Evolutionary conservation across 352 stramenopile species (phyloP).

Genomic region (Globisporangium recalcitrans): DNA sequence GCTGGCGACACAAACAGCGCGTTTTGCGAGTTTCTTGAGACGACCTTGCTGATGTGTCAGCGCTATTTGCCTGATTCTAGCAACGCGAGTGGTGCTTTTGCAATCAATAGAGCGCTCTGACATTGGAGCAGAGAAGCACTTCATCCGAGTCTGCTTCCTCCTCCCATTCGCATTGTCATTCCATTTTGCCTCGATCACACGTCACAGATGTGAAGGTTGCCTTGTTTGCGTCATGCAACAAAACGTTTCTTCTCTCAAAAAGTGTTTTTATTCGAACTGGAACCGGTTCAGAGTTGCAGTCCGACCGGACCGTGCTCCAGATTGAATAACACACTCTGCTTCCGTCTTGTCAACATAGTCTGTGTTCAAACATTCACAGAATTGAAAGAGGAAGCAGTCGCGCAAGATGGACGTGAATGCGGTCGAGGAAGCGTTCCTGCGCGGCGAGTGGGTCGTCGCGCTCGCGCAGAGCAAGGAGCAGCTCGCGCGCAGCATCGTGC

Average conservation of each 20-base stretch:
- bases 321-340: not conserved
- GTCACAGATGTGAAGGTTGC: no score
- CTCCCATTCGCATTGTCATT: no score
- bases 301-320: not conserved
- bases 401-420: conserved; percentile 31
- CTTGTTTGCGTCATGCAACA: no score
- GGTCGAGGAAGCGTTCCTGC: conserved; percentile 53
- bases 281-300: not conserved
- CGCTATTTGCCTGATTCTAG: not conserved
- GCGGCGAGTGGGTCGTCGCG: conserved; percentile 49
- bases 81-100: not conserved
- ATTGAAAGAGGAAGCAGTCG: not conserved
- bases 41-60: not conserved
- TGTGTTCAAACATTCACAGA: no score
- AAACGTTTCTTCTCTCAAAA: not conserved
- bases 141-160: no score
- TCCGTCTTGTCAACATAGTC: conserved; percentile 14
- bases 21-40: conserved; percentile 38
- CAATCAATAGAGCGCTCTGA: no score
- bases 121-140: no score
- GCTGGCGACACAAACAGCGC: conserved; percentile 25
- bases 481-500: conserved; percentile 26
- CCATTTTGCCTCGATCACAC: no score
- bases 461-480: conserved; percentile 42
- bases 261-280: not conserved